Base-by-base conservation (phyloP, 331 rosid species). In the Pyrus hybrid region DNA sequence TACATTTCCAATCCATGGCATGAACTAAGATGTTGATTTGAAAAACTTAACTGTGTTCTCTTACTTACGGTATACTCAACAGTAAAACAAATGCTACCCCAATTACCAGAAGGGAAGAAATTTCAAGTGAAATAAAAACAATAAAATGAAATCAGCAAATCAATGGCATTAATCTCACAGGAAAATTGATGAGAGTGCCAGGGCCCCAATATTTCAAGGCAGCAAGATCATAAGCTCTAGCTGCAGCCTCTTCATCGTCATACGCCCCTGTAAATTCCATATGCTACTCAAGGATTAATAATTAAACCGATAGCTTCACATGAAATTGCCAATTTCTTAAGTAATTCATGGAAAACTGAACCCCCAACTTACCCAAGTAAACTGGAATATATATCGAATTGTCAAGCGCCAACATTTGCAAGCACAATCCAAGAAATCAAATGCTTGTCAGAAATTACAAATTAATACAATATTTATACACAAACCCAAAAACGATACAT, bases 161-260 rank as follows among this genome's bases (percentile, higher is more conserved):
- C 45, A 37, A 8, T 20, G 45, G 7, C 33, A 56, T 21, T 28
- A 68, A 61, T 78, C 98, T 87, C 83, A 95, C 99, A 3, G 99
- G 98, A 60, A 95, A 95, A 77, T 95, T 95, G 77, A 95, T 95
- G 65, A 92, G 98, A 70, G 98, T 92, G 70, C 99, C 99, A 14
- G 99, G 96, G 54, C 99, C 99, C 99, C 99, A 95, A 63, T 95
- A 95, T 83, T 95, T 95, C 68, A 95, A 83, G 83, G 99, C 99
- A 73, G 99, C 99, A 79, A 95, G 96, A 78, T 95, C 99, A 74
- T 95, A 95, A 30, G 99, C 99, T 88, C 99, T 87, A 67, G 99
- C 99, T 29, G 99, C 99, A 51, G 99, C 98, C 83, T 95, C 99
- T 82, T 95, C 99, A 18, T 95, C 99, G 80, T 95, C 99, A 83